Base-by-base conservation (phyloP, 192 early-diverging fungal species). In the Endogone sp. region DNA sequence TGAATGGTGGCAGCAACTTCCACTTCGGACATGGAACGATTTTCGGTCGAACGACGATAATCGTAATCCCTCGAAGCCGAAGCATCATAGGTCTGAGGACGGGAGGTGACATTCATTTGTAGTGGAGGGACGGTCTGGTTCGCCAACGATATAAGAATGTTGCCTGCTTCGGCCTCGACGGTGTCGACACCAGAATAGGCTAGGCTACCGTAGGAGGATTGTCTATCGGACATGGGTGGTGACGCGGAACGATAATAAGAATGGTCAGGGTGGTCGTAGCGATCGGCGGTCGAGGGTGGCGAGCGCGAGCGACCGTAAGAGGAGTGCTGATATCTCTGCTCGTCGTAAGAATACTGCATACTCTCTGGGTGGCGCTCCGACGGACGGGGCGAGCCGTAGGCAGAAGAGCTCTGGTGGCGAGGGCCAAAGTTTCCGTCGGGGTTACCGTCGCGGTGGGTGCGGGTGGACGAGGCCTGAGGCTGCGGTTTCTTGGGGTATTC, bases 151-250 rank as follows among this genome's bases (percentile, higher is more conserved):
- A 75, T 75, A 56, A 75, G 65, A 27, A 75, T 75, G 62, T 66
- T 68, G 27, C 74, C 64, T 32, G 74, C 74, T 56, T 75, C 74
- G 29, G 69, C 70, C 29, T 75, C 74, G 24, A 71, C 70, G 32
- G 64, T 75, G 32, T 75, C 74, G 13, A 72, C 24, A 30, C 60
- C 61, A 29, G 71, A 44, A 67, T 75, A 71, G 32, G 70, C 69
- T n/a, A 75, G 32, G 16, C n/a, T 55, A 57, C 60, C 60, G 55
- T n/a, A 9, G 60, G 37, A 9, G 60, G 37, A 49, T 49, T 6
- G 37, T 16, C 37, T 1, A 16, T 49, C 37, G 16, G 37, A 49
- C 37, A 49, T 49, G 9, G 37, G 37, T 11, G 37, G 37, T 16
- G 37, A 49, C 37, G 37, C 37, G 37, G 37, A 49, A 11, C 16